Evolutionary conservation across 2,329 filamentous ascomycete genomes (phyloP).

Genomic region (Cercospora canescens): DNA sequence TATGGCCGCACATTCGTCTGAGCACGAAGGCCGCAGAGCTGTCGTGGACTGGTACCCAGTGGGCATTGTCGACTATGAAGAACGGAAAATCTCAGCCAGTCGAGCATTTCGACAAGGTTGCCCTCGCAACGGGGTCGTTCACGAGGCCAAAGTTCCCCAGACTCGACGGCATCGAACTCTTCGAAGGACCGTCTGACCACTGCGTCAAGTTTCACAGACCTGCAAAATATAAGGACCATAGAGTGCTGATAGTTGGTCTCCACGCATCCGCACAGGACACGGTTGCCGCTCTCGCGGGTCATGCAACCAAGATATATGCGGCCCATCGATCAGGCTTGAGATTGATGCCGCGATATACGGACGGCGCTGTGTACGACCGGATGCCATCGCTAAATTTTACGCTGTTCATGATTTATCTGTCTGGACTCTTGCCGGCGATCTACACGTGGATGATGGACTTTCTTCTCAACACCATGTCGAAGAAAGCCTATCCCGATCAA

Average conservation of each 20-base stretch:
- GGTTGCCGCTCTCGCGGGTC: constrained; percentile 9
- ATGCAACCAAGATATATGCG: constrained; percentile 9
- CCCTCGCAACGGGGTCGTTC: constrained; percentile 38
- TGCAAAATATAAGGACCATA: constrained; percentile 39
- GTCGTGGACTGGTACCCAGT: constrained; percentile 30
- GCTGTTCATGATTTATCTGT: constrained; percentile 13
- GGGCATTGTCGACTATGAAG: constrained; percentile 38
- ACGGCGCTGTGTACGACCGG: constrained; percentile 12
- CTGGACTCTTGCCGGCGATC: neutral
- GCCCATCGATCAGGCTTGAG: constrained; percentile 12
- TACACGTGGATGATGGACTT: constrained; percentile 12
- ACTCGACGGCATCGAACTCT: constrained; percentile 40
- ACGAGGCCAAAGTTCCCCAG: constrained; percentile 39
- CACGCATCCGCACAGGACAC: constrained; percentile 43
- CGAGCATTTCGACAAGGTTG: constrained; percentile 40
- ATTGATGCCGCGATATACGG: constrained; percentile 3
- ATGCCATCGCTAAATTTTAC: constrained; percentile 25
- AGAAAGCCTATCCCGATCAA: constrained; percentile 14
- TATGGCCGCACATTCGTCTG: constrained; percentile 39
- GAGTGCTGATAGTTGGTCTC: constrained; percentile 47
- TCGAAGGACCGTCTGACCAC: constrained; percentile 44
- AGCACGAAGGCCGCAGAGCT: constrained; percentile 15
- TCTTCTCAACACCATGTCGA: constrained; percentile 7
- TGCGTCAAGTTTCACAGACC: constrained; percentile 28
- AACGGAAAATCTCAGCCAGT: constrained; percentile 24